Evolutionary conservation across 352 stramenopile genomes (phyloP).

Genomic region (Poterioochromonas sp.): DNA sequence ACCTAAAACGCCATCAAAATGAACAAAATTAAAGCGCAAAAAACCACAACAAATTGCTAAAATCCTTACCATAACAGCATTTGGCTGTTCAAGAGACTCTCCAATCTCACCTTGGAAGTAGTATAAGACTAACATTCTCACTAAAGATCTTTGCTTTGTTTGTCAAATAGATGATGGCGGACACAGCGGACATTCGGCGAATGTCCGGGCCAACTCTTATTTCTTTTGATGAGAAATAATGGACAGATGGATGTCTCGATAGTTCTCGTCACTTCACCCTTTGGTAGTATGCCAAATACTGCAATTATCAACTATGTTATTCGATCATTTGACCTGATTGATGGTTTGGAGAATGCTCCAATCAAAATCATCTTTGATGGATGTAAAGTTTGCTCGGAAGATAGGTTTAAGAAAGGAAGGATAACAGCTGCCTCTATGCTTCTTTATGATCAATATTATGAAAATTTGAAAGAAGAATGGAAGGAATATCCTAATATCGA

Average conservation of each 20-base stretch:
- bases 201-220: too few species aligned
- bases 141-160: neutral
- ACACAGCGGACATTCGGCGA: too few species aligned
- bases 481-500: neutral
- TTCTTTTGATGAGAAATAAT: too few species aligned
- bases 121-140: constrained; percentile 20
- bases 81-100: neutral
- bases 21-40: neutral
- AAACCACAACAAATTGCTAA: neutral
- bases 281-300: neutral
- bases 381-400: neutral
- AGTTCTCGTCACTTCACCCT: neutral
- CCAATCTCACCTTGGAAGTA: constrained; percentile 28
- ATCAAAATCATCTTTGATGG: constrained; percentile 16
- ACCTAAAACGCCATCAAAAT: neutral
- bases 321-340: neutral
- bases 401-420: neutral
- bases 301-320: neutral
- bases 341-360: neutral
- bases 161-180: too few species aligned
- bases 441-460: constrained; percentile 19
- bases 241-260: neutral
- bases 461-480: neutral
- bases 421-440: neutral
- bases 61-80: constrained; percentile 26